Conservation (phyloP, 176 grass and related monocot species). For the Triticum dicoccoides region DNA sequence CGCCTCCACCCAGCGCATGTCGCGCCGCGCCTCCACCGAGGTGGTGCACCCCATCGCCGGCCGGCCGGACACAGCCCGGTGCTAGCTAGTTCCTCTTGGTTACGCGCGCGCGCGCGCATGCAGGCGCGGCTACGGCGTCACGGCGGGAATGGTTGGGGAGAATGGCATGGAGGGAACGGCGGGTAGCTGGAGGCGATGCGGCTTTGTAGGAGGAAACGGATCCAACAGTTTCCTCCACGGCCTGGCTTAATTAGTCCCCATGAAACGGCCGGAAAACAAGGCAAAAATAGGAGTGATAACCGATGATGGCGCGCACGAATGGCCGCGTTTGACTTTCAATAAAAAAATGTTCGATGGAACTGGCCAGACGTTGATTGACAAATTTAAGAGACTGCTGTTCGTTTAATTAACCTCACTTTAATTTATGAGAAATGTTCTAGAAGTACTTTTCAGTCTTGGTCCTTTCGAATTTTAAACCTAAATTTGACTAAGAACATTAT, state of each 20-base stretch:
- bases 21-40: slow-evolving; percentile 39
- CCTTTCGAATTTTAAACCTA: too few species aligned
- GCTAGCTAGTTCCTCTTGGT: neutral
- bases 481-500: too few species aligned
- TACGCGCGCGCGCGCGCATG: neutral
- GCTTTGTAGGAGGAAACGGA: neutral
- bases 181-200: neutral
- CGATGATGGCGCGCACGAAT: neutral
- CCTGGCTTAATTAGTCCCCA: neutral
- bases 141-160: neutral
- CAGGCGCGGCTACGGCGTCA: neutral
- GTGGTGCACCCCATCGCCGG: slow-evolving; percentile 52
- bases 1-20: slow-evolving; percentile 25
- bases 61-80: neutral
- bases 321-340: neutral
- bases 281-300: neutral
- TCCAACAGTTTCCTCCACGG: neutral
- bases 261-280: neutral
- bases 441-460: too few species aligned
- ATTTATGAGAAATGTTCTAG: neutral
- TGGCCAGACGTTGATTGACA: neutral
- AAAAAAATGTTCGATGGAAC: neutral
- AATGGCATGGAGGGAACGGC: neutral
- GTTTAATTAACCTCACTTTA: neutral
- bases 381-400: neutral